Evolutionary conservation across 2,329 filamentous ascomycete species (phyloP).

Genomic region (Clarireedia homoeocarpa): DNA sequence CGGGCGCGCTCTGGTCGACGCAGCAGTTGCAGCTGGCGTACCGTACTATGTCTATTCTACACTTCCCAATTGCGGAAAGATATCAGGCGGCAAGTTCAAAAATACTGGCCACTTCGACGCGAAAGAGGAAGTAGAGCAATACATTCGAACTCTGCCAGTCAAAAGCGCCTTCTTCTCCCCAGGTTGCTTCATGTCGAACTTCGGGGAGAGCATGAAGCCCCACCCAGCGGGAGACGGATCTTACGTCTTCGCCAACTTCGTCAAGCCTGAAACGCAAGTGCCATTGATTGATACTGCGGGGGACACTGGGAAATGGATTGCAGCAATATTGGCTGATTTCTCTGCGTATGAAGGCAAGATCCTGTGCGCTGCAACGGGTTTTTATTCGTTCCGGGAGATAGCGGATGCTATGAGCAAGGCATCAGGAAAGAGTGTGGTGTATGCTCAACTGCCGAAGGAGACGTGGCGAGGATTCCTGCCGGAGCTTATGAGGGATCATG

Average conservation of each 20-base stretch:
- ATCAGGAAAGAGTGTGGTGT: slow-evolving; percentile 27
- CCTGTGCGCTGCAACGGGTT: slow-evolving; percentile 37
- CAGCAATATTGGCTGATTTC: slow-evolving; percentile 35
- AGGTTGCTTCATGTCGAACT: slow-evolving; percentile 35
- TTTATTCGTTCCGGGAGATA: slow-evolving; percentile 29
- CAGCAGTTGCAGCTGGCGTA: slow-evolving; percentile 32
- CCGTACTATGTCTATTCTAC: slow-evolving; percentile 38
- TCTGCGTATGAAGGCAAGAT: slow-evolving; percentile 36
- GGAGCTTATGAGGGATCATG: slow-evolving; percentile 10
- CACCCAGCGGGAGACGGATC: slow-evolving; percentile 14
- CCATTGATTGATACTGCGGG: slow-evolving; percentile 24
- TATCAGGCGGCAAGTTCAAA: slow-evolving; percentile 31
- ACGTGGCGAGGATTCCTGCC: slow-evolving; percentile 9
- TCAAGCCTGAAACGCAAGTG: slow-evolving; percentile 20
- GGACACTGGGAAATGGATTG: slow-evolving; percentile 28
- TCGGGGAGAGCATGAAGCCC: neutral
- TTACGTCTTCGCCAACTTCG: slow-evolving; percentile 12
- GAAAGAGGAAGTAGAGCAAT: slow-evolving; percentile 30
- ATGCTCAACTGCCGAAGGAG: slow-evolving; percentile 12
- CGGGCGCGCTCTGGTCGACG: slow-evolving; percentile 38
- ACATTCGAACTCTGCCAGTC: slow-evolving; percentile 32
- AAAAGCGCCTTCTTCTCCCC: slow-evolving; percentile 39
- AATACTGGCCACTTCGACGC: slow-evolving; percentile 30
- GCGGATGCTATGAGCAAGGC: slow-evolving; percentile 26
- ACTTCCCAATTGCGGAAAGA: slow-evolving; percentile 30